phyloP scores from a whole-genome alignment of 2,329 filamentous ascomycete species.

The Ophiostoma tasmaniense region DNA sequence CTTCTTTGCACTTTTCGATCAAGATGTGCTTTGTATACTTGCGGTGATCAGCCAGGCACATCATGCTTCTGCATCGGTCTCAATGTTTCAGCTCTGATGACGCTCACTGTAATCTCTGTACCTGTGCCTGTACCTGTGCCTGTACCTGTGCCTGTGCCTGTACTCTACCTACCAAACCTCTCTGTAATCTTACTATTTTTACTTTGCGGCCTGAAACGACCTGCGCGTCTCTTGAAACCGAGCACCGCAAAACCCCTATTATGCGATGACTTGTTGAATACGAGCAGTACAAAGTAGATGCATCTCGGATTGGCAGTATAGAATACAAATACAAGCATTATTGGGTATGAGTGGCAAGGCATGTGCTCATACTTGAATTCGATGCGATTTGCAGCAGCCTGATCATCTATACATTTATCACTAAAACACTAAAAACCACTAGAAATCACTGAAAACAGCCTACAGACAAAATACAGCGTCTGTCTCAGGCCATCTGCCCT shows the following conservation, averaged over 20 bases:
- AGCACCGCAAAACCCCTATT: not conserved
- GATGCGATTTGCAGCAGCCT: not conserved
- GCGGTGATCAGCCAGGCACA: not conserved
- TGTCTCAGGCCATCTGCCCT: not conserved
- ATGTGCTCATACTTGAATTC: not conserved
- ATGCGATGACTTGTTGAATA: not conserved
- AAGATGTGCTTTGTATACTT: not conserved
- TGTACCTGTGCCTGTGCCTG: not conserved
- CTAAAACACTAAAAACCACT: no score
- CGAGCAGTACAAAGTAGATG: no score
- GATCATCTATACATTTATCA: no score
- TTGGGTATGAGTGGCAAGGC: not conserved
- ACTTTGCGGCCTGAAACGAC: conserved; percentile 11
- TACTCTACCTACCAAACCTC: not conserved
- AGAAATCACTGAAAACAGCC: not conserved
- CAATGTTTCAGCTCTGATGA: not conserved
- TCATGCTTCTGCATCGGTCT: not conserved
- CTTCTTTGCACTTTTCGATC: not conserved
- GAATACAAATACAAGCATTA: no score
- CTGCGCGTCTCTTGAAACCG: conserved; percentile 15
- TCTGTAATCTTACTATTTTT: not conserved
- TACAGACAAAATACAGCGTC: not conserved
- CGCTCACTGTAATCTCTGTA: no score
- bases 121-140: no score
- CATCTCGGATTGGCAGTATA: no score